Base-by-base conservation (phyloP, 345 rosid genomes). In the Ceriops zippeliana region DNA sequence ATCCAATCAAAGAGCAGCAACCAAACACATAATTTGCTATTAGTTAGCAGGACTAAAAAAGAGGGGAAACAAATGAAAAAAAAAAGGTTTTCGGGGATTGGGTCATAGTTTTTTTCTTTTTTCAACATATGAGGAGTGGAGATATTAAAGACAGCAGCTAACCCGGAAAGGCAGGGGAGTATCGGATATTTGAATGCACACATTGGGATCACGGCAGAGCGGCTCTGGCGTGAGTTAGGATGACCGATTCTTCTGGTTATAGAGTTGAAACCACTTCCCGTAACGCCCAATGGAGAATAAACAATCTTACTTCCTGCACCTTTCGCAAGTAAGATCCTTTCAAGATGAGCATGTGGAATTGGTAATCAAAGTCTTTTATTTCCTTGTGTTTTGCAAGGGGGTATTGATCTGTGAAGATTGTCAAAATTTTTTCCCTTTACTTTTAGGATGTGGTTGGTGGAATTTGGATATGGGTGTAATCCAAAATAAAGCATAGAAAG, bases 241-340 rank as follows among this genome's bases (percentile, higher is more conserved):
- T 91, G 99, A 89, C 73, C 67, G 90, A 89, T 70, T 88, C 96
- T 68, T 88, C 93, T 69, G 96, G 91, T 71, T 91, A 88, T 31
- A 82, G 83, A 78, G 97, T 95, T 17, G 90, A 95, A 68, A 91
- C 96, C 75, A 88, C 91, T 13, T 78, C 96, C 9, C 91, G 97
- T 64, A 93, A 89, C 73, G 96, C 97, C 64, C 99, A 95, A 87
- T 95, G 99, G 99, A 79, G 96, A 71, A 91, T 91, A 78, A 92
- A 81, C 70, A 88, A 89, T 73, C 81, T 91, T 54, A 84, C 91
- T 76, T 88, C 97, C 49, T 91, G 84, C 73, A 83, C 91, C 63
- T 91, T 83, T 80, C 97, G 96, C 82, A 93, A 93, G 76, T 91
- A 97, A 76, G 96, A 93, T 72, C 89, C 98, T 80, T 93, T 91